Conservation (phyloP, 2,329 filamentous ascomycete genomes). For the Claviceps pazoutovae region DNA sequence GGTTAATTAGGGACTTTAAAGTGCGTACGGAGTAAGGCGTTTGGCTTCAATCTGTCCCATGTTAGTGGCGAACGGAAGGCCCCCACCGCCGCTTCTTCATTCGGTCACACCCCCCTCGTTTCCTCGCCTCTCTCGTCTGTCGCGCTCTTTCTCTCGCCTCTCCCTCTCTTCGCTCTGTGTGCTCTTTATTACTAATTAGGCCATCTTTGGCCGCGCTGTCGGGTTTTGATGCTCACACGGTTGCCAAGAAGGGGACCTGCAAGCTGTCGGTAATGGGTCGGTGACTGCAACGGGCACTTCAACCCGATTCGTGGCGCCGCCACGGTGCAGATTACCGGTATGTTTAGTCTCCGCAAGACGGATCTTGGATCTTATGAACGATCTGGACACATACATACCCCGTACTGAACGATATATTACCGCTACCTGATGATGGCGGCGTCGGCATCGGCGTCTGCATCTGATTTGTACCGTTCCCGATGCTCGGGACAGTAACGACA, state of each 20-base stretch:
- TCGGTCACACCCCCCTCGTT: not conserved
- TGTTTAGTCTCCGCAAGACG: too few relatives aligned
- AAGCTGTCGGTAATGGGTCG: constrained; percentile 4
- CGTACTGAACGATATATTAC: not conserved
- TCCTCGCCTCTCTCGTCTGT: not conserved
- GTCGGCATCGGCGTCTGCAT: too few relatives aligned
- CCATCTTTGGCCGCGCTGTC: not conserved
- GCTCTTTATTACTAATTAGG: not conserved
- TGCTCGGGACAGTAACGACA: too few relatives aligned
- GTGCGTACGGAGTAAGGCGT: too few relatives aligned
- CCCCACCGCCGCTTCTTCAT: not conserved
- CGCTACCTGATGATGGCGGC: not conserved
- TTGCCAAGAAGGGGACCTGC: not conserved
- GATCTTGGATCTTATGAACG: too few relatives aligned
- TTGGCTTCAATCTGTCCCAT: too few relatives aligned
- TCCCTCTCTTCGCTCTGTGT: not conserved
- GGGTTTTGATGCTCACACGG: not conserved
- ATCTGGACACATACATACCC: too few relatives aligned
- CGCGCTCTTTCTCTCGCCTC: not conserved
- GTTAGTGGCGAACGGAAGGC: too few relatives aligned
- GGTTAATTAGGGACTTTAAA: too few relatives aligned
- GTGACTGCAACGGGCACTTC: constrained; percentile 1
- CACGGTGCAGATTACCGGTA: not conserved
- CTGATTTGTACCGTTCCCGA: too few relatives aligned
- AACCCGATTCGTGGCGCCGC: not conserved